A percentile compares a stretch with the other conserved stretches of the same genome.
Conservation (phyloP, 805 yeast species). For the Komagataella ulmi region DNA sequence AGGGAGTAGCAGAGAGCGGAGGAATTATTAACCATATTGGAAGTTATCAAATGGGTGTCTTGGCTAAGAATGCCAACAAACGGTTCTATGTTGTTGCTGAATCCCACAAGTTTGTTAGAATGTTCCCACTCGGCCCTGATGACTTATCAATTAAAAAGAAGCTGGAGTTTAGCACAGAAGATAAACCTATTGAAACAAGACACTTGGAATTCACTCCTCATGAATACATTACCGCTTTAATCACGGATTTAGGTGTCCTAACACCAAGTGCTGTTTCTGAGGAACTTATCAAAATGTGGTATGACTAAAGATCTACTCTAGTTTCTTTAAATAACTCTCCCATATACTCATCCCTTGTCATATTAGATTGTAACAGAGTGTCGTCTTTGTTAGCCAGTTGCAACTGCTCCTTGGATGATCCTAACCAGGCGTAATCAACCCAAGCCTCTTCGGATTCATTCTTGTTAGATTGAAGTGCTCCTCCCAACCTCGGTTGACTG, state of each 20-base stretch:
- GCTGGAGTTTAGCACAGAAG: constrained; percentile 26
- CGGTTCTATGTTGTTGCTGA: constrained; percentile 94
- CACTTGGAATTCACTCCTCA: constrained; percentile 94
- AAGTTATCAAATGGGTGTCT: constrained; percentile 84
- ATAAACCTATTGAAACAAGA: constrained; percentile 22
- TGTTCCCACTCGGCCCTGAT: constrained; percentile 88
- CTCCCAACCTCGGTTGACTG: constrained; percentile 47
- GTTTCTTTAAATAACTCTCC: constrained; percentile 14
- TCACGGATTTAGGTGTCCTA: constrained; percentile 91
- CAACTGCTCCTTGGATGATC: constrained; percentile 14
- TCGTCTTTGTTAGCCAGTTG: constrained; percentile 12
- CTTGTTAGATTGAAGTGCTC: constrained; percentile 56
- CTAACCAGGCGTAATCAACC: constrained; percentile 30
- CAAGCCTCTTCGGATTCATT: constrained; percentile 48
- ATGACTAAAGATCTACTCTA: constrained; percentile 36
- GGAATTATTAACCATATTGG: constrained; percentile 96
- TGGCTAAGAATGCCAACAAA: constrained; percentile 81
- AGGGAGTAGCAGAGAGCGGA: constrained; percentile 98
- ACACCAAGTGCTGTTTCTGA: constrained; percentile 98
- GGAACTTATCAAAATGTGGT: constrained; percentile 96
- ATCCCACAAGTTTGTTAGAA: constrained; percentile 88
- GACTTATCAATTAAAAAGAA: constrained; percentile 59
- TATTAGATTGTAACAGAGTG: constrained; percentile 11
- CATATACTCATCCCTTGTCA: constrained; percentile 19
- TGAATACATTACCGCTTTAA: constrained; percentile 86